Base-by-base conservation (phyloP, 495 filamentous ascomycete species). In the Aspergillus sclerotiicarbonarius region DNA sequence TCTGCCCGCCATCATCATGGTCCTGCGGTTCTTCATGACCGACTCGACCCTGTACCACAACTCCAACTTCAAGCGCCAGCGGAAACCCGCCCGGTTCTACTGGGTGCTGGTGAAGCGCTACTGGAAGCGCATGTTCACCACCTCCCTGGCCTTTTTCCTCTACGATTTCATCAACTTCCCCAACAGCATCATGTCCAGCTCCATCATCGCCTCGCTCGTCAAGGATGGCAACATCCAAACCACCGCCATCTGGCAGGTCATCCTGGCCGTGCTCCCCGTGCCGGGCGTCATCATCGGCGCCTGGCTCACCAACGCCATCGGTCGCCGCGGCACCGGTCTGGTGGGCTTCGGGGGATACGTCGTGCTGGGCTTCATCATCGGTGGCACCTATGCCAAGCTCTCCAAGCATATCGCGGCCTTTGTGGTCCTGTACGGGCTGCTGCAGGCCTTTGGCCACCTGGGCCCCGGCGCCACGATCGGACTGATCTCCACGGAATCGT, bases 91-190 rank as follows among this genome's bases (percentile, higher is more conserved):
- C 0, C 54, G 62, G 0, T 51, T 74, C 43, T 72, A 68, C 56
- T 47, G 61, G n/a, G 44, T 70, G 5, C 65, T 74, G 15, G 52
- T 53, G 1, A 61, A 61, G 8, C 65, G 70, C 2, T 74, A 72
- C 53, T 67, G 65, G 62, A 59, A 54, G 33, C 65, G 68, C 6
- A 62, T 74, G 0, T 54, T 67, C 16, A 69, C 67, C 0, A 75
- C 67, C 6, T 72, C 70, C 0, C 41, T 69, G 9, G 72, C 72
- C 2, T 75, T 70, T 55, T 73, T 73, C 48, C 62, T 74, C 1
- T 71, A 70, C 47, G 68, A 73, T 48, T 73, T 75, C 52, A 68
- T 71, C 66, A 75, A 73, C 57, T 72, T 70, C 47, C 68, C 67
- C 3, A 71, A 69, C 57, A 70, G 66, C 48, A 74, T 71, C 56